Evolutionary conservation across 2,329 filamentous ascomycete genomes (phyloP), one percentile per base, ranked within the genome.

Genomic region (Neoarthrinium moseri): DNA sequence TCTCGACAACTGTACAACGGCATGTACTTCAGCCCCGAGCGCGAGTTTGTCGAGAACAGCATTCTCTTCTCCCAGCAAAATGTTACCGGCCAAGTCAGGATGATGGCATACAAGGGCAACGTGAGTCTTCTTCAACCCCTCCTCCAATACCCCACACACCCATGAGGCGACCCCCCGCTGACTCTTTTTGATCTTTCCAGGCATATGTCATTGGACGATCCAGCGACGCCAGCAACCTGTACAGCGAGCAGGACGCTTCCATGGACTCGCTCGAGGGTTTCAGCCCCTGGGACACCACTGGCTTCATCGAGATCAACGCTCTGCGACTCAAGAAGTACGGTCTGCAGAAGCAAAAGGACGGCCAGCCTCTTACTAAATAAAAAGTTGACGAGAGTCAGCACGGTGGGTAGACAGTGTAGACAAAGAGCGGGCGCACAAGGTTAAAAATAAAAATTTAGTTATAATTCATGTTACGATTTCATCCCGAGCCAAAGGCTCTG

Each of bases 271-370:
- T 77, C 6, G 66, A 70, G 23, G 65, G 62, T 32, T 74, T 74
- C 60, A 57, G 51, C 43, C 69, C 68, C 36, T 54, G 59, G 46
- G 70, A 73, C 41, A 72, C 71, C 15, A 56, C 56, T 44, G 75
- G 75, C 21, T 84, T 85, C 61, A 83, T 92, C 60, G 77, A 75
- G 43, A 84, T 90, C 56, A 76, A 92, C 60, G 80, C 80, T 52
- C 86, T 87, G 53, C 74, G 80, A 35, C 69, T 86, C 40, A 71
- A 82, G 68, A 84, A 79, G 67, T 77, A 72, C 49, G 72, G 73
- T 38, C 55, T 60, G 3, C 58, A 61, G 45, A 69, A 70, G 64
- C 64, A 63, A 46, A 62, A 66, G 58, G 53, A 64, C 13, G 69
- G 69, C 51, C 51, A 70, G 66, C 75, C 49, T 55, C 82, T 58